Evolutionary conservation across 768 basidiomycete genomes (phyloP), one percentile per base, ranked within the genome.

Genomic region (Mycena floridula): DNA sequence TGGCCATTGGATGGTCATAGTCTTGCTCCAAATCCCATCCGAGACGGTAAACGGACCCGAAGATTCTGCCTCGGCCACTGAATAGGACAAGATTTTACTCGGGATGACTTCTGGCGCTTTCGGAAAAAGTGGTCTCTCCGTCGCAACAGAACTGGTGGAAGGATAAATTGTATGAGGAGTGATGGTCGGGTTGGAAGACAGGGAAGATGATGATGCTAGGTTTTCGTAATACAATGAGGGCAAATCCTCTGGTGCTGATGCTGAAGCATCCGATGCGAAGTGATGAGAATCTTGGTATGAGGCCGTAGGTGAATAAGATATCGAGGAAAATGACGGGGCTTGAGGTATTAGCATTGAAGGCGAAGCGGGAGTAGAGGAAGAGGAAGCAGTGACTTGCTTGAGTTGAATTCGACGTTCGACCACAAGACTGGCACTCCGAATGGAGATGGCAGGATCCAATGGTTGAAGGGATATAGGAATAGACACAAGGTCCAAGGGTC

Each of bases 331-430:
- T 42, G 69, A 58, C 20, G 72, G 61, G 20, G 56, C 54, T 38
- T 58, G 58, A n/a, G n/a, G n/a, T n/a, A n/a, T n/a, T n/a, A n/a
- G n/a, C n/a, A n/a, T n/a, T n/a, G n/a, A n/a, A n/a, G n/a, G n/a
- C 35, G 70, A 61, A 22, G 54, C 50, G 20, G 58, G 57, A 21
- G 53, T 55, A 46, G 55, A 44, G 9, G 52, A 27, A 13, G 47
- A 50, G 24, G 50, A 49, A 42, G 54, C 47, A 11, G 59, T 30
- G 58, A 40, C 49, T 40, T 82, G 77, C 42, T 66, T 70, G 43
- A 87, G 68, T 39, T 73, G 70, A 46, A 89, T 83, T 41, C 86
- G 79, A 41, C 87, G 79, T 58, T 89, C 85, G 43, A 90, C 67
- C 41, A 77, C 68, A 39, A 85, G 68, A 47, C 71, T 78, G 3